Evolutionary conservation across 495 filamentous ascomycete genomes (phyloP).

Genomic region (Aspergillus kassunensis): DNA sequence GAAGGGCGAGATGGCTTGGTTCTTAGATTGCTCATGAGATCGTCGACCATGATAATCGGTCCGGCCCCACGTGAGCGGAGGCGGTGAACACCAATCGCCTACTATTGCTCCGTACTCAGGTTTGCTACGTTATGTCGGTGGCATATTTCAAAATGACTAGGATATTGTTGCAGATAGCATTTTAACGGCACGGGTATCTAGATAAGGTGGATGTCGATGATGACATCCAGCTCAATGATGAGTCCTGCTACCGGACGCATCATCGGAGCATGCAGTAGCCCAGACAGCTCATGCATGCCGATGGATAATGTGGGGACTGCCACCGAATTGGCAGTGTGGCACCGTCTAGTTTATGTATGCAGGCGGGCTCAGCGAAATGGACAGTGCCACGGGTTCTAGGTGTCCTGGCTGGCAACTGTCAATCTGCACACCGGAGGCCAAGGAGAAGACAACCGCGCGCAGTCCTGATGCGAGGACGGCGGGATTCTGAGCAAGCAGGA

Average conservation of each 20-base stretch:
- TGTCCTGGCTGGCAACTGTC: neutral
- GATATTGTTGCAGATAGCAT: neutral
- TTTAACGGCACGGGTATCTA: constrained; percentile 22
- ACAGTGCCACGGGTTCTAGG: constrained; percentile 3
- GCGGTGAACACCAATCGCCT: constrained; percentile 12
- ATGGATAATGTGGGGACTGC: constrained; percentile 13
- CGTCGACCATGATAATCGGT: neutral
- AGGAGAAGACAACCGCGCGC: neutral
- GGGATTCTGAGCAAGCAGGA: neutral
- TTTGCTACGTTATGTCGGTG: neutral
- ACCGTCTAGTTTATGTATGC: neutral
- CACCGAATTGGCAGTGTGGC: constrained; percentile 8
- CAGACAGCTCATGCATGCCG: constrained; percentile 12
- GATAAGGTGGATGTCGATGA: constrained; percentile 6
- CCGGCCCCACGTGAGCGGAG: constrained; percentile 24
- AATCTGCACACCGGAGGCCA: neutral
- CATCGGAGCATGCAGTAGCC: neutral
- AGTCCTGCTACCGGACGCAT: constrained; percentile 8
- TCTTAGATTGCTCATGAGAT: neutral
- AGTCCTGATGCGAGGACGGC: neutral
- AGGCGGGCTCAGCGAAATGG: constrained; percentile 6
- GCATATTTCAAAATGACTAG: neutral
- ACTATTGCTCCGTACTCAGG: neutral
- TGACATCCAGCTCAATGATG: neutral
- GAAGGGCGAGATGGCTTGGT: neutral